Conservation (phyloP, 1,284 basidiomycete species). For the Ganoderma boninense region DNA sequence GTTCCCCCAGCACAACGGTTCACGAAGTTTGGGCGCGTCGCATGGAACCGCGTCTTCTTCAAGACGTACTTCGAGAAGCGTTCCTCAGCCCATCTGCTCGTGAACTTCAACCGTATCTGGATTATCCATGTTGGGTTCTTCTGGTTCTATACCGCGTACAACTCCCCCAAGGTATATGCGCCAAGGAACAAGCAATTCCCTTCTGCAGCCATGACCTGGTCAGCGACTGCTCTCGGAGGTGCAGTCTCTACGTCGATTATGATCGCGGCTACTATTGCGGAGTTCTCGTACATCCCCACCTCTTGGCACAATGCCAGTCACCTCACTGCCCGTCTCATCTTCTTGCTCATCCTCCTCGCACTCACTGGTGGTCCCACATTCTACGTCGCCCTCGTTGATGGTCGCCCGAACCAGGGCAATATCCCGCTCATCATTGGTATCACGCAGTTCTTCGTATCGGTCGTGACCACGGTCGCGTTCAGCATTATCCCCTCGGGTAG, state of each 20-base stretch:
- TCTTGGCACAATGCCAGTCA: conserved; percentile 98
- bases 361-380: conserved; percentile 91
- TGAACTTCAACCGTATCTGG: conserved; percentile 99
- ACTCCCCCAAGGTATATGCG: conserved; percentile 93
- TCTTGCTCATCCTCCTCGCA: conserved; percentile 87
- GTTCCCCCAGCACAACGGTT: conserved; percentile 90
- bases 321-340: conserved; percentile 87
- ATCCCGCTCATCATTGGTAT: conserved; percentile 87
- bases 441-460: conserved; percentile 90
- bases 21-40: conserved; percentile 89
- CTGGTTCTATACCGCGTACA: conserved; percentile 96
- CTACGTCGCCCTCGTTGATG: conserved; percentile 87
- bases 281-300: conserved; percentile 96
- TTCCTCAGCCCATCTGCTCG: conserved; percentile 89
- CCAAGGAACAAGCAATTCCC: conserved; percentile 65
- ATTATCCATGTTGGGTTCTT: conserved; percentile 91
- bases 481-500: conserved; percentile 89
- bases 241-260: conserved; percentile 91
- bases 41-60: conserved; percentile 95
- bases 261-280: conserved; percentile 90
- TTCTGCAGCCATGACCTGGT: conserved; percentile 88
- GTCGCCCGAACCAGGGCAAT: conserved; percentile 55
- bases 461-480: conserved; percentile 82
- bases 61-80: conserved; percentile 97
- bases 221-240: conserved; percentile 91